Percentiles rank a stretch among this genome's conserved stretches.
Conservation (phyloP, 768 basidiomycete genomes). For the Boletus coccyginus region DNA sequence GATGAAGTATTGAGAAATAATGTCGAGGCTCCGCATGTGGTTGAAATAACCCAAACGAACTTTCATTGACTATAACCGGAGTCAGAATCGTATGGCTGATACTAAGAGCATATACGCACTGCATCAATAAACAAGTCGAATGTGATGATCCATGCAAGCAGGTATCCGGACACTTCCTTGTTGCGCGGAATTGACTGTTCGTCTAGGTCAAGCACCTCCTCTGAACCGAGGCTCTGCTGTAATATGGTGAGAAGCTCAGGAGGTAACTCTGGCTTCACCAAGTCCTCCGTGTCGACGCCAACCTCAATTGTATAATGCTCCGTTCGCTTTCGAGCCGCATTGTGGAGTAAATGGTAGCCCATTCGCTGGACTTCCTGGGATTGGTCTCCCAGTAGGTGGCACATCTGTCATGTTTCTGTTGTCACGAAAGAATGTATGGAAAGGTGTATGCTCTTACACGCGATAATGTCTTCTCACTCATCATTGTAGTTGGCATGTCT, state of each 20-base stretch:
- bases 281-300: conserved; percentile 68
- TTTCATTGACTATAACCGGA: conserved; percentile 67
- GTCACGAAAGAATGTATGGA: not conserved
- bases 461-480: conserved; percentile 61
- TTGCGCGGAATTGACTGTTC: conserved; percentile 35
- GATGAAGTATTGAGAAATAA: conserved; percentile 66
- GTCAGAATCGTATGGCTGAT: not conserved
- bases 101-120: conserved; percentile 44
- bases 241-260: conserved; percentile 63
- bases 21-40: conserved; percentile 67
- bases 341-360: conserved; percentile 69
- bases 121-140: conserved; percentile 84
- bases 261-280: conserved; percentile 57
- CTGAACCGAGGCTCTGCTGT: conserved; percentile 42
- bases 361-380: conserved; percentile 69
- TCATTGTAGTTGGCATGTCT: conserved; percentile 58
- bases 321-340: conserved; percentile 71
- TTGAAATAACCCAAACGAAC: conserved; percentile 84
- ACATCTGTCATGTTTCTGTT: conserved; percentile 54
- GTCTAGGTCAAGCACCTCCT: conserved; percentile 38
- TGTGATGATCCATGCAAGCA: conserved; percentile 89
- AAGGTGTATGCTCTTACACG: conserved; percentile 41
- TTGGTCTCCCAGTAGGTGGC: conserved; percentile 68
- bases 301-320: conserved; percentile 86
- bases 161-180: conserved; percentile 54